These are phyloP conservation scores for Trichoderma sp. DNA, from an alignment of 2,329 filamentous ascomycete genomes.

Conservation along the genomic window DNA sequence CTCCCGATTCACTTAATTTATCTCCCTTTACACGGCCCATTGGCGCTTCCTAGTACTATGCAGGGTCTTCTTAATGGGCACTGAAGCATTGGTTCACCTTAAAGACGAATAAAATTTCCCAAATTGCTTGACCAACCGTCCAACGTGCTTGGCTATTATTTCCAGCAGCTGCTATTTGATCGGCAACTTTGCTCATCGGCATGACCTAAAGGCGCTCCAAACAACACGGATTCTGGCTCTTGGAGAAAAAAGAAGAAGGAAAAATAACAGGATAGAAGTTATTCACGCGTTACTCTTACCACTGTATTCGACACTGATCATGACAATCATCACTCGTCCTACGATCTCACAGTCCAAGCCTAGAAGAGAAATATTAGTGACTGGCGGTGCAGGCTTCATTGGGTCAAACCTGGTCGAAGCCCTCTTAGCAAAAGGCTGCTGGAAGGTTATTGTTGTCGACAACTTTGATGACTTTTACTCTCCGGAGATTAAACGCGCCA, in stretches of 20 bases:
- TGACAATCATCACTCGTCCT: background rate
- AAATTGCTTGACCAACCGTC: background rate
- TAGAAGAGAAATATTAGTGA: slow-evolving; percentile 35
- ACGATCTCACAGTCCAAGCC: background rate
- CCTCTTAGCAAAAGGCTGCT: slow-evolving; percentile 33
- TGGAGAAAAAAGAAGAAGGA: background rate
- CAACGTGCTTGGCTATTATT: no score
- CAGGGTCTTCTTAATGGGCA: background rate
- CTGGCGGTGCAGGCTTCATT: slow-evolving; percentile 37
- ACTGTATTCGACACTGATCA: background rate
- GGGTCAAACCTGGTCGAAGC: slow-evolving; percentile 35
- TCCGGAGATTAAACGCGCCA: slow-evolving; percentile 31
- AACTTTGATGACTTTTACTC: slow-evolving; percentile 36
- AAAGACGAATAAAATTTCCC: background rate
- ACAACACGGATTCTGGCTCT: no score
- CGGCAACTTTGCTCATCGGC: no score
- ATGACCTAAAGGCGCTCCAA: no score
- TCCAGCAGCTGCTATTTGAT: no score
- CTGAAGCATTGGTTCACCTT: background rate
- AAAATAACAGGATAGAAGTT: background rate
- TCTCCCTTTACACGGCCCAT: background rate
- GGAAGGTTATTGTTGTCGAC: slow-evolving; percentile 34
- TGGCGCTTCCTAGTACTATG: background rate
- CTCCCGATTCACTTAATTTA: background rate
- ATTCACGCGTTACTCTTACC: background rate